A percentile compares a stretch with the other conserved stretches of the same genome.
These are phyloP conservation scores for Aspergillus vadensis DNA, from an alignment of 2,329 filamentous ascomycete genomes.

Conservation along the genomic window DNA sequence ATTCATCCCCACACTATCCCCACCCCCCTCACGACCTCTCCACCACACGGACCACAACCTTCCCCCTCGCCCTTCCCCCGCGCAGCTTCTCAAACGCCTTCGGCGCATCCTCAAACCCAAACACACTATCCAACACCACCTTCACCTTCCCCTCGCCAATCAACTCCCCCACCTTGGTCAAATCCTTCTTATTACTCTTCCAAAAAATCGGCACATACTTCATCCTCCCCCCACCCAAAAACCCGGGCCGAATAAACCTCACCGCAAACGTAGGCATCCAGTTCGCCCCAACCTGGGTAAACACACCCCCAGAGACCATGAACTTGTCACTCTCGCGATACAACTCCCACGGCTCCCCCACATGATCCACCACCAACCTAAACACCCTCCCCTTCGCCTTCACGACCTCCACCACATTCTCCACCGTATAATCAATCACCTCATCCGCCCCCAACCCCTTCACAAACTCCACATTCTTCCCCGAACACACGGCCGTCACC, in stretches of 20 bases:
- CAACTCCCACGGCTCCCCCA: slow-evolving; percentile 53
- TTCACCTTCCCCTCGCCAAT: slow-evolving; percentile 61
- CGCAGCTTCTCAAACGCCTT: slow-evolving; percentile 62
- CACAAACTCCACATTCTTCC: slow-evolving; percentile 59
- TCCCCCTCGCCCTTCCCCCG: slow-evolving; percentile 58
- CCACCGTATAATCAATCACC: slow-evolving; percentile 61
- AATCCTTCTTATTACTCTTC: slow-evolving; percentile 46
- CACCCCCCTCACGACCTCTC: slow-evolving; percentile 9
- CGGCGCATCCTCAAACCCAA: slow-evolving; percentile 58
- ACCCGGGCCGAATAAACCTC: slow-evolving; percentile 48
- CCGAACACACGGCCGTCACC: slow-evolving; percentile 63
- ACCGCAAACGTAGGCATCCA: slow-evolving; percentile 33
- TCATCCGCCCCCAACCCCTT: slow-evolving; percentile 63
- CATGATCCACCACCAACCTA: slow-evolving; percentile 60
- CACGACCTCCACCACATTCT: slow-evolving; percentile 52
- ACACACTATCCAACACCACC: slow-evolving; percentile 58
- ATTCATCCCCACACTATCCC: no score
- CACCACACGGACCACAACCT: slow-evolving; percentile 55
- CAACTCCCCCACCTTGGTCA: slow-evolving; percentile 56
- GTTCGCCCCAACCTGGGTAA: slow-evolving; percentile 54
- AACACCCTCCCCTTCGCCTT: slow-evolving; percentile 53
- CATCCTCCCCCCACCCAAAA: slow-evolving; percentile 54
- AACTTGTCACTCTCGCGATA: slow-evolving; percentile 58
- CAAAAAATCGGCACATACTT: slow-evolving; percentile 38
- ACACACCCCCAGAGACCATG: slow-evolving; percentile 52